These are phyloP conservation scores for Suillus brevipes DNA, from an alignment of 768 basidiomycete species.

Conservation along the genomic window DNA sequence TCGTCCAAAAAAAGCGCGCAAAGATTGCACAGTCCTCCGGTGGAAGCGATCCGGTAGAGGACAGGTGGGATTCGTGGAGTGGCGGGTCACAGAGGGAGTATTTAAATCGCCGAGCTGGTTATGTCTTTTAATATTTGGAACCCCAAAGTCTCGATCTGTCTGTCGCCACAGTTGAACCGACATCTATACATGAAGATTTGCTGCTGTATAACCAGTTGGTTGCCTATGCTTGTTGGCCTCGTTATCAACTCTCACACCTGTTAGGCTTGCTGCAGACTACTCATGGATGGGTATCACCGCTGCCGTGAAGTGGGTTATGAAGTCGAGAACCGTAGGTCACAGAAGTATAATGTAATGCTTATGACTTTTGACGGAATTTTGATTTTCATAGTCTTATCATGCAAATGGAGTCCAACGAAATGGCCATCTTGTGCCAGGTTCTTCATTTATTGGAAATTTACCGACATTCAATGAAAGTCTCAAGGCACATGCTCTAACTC, in stretches of 20 bases:
- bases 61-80: constrained; percentile 7
- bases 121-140: constrained; percentile 9
- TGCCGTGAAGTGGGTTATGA: background rate
- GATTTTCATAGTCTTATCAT: background rate
- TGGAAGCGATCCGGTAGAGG: background rate
- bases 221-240: background rate
- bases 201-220: constrained; percentile 8
- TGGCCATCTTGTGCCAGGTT: background rate
- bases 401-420: background rate
- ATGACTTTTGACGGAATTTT: background rate
- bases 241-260: background rate
- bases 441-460: background rate
- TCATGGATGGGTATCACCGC: constrained; percentile 6
- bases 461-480: background rate
- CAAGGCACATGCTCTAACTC: background rate
- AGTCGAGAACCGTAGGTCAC: background rate
- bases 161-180: background rate
- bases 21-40: background rate
- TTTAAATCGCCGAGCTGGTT: background rate
- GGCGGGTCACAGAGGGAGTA: background rate
- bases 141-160: constrained; percentile 1
- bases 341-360: background rate
- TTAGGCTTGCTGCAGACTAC: constrained; percentile 2
- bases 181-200: constrained; percentile 4
- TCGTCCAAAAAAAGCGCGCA: background rate